Conservation (phyloP, 2,329 filamentous ascomycete species). For the Pestalotiopsis fici region DNA sequence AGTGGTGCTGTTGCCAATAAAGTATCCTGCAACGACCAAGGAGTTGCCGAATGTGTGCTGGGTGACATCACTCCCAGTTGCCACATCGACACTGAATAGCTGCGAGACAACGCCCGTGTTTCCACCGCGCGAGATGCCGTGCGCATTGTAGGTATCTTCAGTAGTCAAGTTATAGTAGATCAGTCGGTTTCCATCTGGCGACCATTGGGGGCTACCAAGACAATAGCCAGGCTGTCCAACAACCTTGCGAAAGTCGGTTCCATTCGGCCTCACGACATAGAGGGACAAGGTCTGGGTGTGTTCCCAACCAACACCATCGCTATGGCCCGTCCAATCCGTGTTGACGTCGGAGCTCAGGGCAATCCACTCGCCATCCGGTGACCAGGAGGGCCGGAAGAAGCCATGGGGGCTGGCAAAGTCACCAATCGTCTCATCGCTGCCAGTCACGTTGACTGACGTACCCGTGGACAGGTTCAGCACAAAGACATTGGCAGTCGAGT, state of each 20-base stretch:
- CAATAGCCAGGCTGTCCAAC: constrained; percentile 32
- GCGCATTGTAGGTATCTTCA: constrained; percentile 38
- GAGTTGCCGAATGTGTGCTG: constrained; percentile 27
- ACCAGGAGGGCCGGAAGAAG: constrained; percentile 40
- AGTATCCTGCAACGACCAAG: constrained; percentile 29
- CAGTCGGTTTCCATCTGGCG: constrained; percentile 33
- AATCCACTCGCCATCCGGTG: constrained; percentile 40
- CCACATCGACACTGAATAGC: constrained; percentile 37
- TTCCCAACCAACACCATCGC: constrained; percentile 39
- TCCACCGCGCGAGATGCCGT: constrained; percentile 18
- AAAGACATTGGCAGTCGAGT: constrained; percentile 39
- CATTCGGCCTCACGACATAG: constrained; percentile 37
- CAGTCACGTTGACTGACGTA: constrained; percentile 33
- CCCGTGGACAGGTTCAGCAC: constrained; percentile 36
- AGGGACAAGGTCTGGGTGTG: constrained; percentile 41
- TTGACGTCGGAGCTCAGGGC: constrained; percentile 42
- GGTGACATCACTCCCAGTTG: constrained; percentile 33
- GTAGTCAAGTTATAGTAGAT: constrained; percentile 40
- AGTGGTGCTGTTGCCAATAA: constrained; percentile 13
- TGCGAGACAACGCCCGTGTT: constrained; percentile 25
- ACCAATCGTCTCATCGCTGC: constrained; percentile 23
- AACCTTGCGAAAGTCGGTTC: constrained; percentile 35
- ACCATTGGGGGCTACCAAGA: constrained; percentile 39
- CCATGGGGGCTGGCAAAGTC: constrained; percentile 27
- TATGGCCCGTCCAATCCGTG: constrained; percentile 41